Base-by-base conservation (phyloP, 2,329 filamentous ascomycete genomes). In the Remersonia thermophila region DNA sequence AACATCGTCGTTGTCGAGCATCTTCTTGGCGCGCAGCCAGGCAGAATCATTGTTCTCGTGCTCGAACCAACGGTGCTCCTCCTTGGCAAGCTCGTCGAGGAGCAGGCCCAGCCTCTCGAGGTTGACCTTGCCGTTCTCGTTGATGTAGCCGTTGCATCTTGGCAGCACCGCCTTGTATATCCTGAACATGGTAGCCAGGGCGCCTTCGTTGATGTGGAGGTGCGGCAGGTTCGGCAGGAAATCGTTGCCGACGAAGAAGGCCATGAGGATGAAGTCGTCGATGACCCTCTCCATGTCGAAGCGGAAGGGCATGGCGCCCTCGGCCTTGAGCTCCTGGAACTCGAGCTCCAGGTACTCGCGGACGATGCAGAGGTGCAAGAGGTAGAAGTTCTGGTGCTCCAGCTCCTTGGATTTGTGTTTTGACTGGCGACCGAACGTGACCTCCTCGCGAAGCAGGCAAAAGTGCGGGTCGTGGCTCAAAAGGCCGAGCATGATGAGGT, bases 231-330 rank as follows among this genome's bases (percentile, higher is more conserved):
- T 95, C 3, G 91, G 91, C 58, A 98, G 71, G 64, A 98, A 98
- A 71, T 98, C 91, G 60, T 98, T 98, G 55, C 91, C 91, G 51
- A 98, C 85, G 59, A 98, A 98, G 65, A 98, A 98, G 32, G 87
- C 89, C 86, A 98, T 95, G 42, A 98, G 73, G 55, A 98, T 96
- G 60, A 98, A 98, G 66, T 98, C 91, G 57, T 98, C 91, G 62
- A 98, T 96, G 53, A 98, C 77, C 45, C 82, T 77, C 65, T 98
- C 91, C 70, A 98, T 80, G 54, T 98, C 83, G 55, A 93, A 98
- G 33, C 75, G 66, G 51, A 95, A 87, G 28, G 65, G 68, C 48
- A 94, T 66, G 49, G 67, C 65, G 13, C 78, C 81, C 10, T 35
- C 15, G 80, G 72, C 52, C 58, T 91, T 78, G 48, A 98, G 64